A percentile compares a stretch with the other conserved stretches of the same genome.
Conservation (phyloP, 768 basidiomycete species). For the Mycena capillaripes region DNA sequence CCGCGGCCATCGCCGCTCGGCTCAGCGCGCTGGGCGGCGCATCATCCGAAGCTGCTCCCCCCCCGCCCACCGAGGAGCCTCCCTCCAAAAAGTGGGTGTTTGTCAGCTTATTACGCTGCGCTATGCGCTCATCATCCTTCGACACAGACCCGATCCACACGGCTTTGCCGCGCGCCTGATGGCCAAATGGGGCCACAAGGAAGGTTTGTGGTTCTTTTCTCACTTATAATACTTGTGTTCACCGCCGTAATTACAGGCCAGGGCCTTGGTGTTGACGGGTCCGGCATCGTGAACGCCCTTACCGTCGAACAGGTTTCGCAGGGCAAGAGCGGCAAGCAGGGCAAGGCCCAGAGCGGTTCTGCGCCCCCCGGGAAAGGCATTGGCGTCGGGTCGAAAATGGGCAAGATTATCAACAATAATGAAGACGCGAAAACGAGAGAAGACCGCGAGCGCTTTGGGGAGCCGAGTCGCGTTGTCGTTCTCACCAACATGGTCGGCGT, state of each 20-base stretch:
- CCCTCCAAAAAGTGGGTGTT: constrained; percentile 27
- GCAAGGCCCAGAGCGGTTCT: constrained; percentile 51
- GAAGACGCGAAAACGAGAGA: constrained; percentile 85
- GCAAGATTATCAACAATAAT: constrained; percentile 91
- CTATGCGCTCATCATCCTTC: not conserved
- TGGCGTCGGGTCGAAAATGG: constrained; percentile 77
- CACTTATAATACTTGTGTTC: not conserved
- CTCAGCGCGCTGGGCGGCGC: constrained; percentile 68
- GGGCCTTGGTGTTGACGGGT: constrained; percentile 87
- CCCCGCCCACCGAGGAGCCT: constrained; percentile 42
- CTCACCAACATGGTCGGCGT: constrained; percentile 91
- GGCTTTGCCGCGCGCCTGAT: constrained; percentile 89
- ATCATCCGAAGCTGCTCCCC: constrained; percentile 47
- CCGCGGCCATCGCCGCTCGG: constrained; percentile 86
- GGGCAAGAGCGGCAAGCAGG: constrained; percentile 53
- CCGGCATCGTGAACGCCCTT: constrained; percentile 91
- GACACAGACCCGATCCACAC: constrained; percentile 68
- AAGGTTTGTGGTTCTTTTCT: not conserved
- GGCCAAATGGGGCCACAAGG: constrained; percentile 97
- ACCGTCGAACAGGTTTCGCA: constrained; percentile 78
- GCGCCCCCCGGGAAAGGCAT: constrained; percentile 51
- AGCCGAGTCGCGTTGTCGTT: constrained; percentile 90
- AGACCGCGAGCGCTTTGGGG: constrained; percentile 87
- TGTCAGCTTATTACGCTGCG: not conserved
- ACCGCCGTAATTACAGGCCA: constrained; percentile 67